Evolutionary conservation across 2,329 filamentous ascomycete genomes (phyloP).

Genomic region (Neonectria coccinea): DNA sequence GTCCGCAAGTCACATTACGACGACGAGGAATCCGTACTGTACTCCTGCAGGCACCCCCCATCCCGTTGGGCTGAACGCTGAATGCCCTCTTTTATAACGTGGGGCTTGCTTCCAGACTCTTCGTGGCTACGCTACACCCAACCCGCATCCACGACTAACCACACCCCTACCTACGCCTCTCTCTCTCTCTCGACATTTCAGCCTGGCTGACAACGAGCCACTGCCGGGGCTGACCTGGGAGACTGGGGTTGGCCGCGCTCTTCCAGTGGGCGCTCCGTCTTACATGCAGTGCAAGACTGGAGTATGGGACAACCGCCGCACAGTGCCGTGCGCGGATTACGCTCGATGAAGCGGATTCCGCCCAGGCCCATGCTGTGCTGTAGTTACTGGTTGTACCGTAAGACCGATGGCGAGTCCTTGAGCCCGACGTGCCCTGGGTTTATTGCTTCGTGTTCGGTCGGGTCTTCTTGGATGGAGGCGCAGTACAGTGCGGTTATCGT

Average conservation of each 20-base stretch:
- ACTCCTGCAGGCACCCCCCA: not conserved
- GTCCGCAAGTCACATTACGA: too few relatives aligned
- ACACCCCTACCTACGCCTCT: not conserved
- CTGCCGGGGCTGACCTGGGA: constrained; percentile 15
- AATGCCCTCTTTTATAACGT: not conserved
- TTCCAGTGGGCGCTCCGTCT: constrained; percentile 11
- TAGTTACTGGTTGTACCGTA: not conserved
- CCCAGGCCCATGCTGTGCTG: not conserved
- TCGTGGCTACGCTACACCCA: not conserved
- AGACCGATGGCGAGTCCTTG: not conserved
- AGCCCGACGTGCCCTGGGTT: not conserved
- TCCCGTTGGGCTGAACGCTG: not conserved
- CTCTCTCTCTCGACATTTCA: constrained; percentile 5
- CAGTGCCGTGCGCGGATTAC: not conserved
- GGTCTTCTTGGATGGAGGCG: not conserved
- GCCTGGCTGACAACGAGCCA: constrained; percentile 19
- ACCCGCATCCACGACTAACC: not conserved
- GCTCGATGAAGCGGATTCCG: not conserved
- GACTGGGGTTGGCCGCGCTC: constrained; percentile 5
- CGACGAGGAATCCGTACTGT: too few relatives aligned
- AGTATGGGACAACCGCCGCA: not conserved
- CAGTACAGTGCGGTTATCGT: not conserved
- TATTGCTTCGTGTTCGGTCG: not conserved
- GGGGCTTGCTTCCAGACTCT: not conserved
- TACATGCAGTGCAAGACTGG: constrained; percentile 18